Conservation (phyloP, 2,329 filamentous ascomycete genomes). For the Cercospora sp. region DNA sequence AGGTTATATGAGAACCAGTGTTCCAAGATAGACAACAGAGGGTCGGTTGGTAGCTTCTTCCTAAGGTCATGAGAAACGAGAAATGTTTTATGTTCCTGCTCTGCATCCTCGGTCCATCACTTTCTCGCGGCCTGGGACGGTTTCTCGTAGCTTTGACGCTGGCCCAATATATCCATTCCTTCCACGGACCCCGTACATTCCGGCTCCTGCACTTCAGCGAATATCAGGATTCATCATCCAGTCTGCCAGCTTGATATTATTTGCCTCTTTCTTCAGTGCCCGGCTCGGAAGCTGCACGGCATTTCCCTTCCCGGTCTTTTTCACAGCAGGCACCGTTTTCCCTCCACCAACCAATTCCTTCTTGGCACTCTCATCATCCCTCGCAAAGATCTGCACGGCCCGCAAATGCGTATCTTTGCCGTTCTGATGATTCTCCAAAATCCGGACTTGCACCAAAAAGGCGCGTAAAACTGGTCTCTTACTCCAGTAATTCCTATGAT, state of each 20-base stretch:
- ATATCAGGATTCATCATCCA: conserved; percentile 43
- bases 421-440: conserved; percentile 97
- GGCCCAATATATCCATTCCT: not conserved
- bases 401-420: conserved; percentile 98
- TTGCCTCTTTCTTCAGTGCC: conserved; percentile 21
- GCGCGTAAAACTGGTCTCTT: conserved; percentile 74
- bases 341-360: conserved; percentile 4
- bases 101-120: not conserved
- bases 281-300: not conserved
- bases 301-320: not conserved
- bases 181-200: not conserved
- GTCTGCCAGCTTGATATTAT: conserved; percentile 38
- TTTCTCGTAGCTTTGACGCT: not conserved
- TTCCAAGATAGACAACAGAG: not conserved
- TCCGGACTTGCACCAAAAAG: conserved; percentile 85
- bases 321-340: not conserved
- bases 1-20: not conserved
- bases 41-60: not conserved
- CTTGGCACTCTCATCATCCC: conserved; percentile 39
- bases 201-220: conserved; percentile 28
- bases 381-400: conserved; percentile 80
- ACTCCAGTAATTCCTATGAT: conserved; percentile 45
- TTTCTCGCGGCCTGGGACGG: not conserved
- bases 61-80: not conserved
- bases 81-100: not conserved